A percentile compares a stretch with the other conserved stretches of the same genome.
These are phyloP conservation scores for Crucihimalaya himalaica DNA, from an alignment of 345 rosid genomes.

Conservation along the genomic window DNA sequence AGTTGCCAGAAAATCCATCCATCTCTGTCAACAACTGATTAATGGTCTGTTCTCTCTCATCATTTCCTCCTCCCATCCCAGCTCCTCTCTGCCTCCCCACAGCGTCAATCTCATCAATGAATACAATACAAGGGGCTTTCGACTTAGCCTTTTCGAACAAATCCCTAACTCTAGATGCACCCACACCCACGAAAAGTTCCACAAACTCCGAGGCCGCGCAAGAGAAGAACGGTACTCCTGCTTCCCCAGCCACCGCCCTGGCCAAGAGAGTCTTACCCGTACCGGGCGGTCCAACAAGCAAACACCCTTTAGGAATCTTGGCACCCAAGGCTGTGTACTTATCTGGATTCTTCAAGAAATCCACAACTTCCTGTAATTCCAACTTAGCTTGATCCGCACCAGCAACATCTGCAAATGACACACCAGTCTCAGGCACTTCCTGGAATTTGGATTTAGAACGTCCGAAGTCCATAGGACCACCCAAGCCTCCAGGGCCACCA, in stretches of 20 bases:
- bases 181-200: conserved; percentile 86
- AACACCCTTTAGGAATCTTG: conserved; percentile 82
- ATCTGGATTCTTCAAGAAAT: conserved; percentile 80
- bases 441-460: conserved; percentile 78
- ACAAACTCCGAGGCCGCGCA: conserved; percentile 85
- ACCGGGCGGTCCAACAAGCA: conserved; percentile 80
- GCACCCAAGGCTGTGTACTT: conserved; percentile 87
- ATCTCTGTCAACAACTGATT: conserved; percentile 86
- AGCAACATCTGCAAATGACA: conserved; percentile 73
- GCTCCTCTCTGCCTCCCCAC: conserved; percentile 97
- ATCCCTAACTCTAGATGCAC: conserved; percentile 88
- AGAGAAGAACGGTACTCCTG: conserved; percentile 81
- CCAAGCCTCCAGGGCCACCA: conserved; percentile 81
- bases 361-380: conserved; percentile 80
- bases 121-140: conserved; percentile 81
- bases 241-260: conserved; percentile 89
- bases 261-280: conserved; percentile 87
- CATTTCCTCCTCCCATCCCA: conserved; percentile 92
- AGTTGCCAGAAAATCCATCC: conserved; percentile 89
- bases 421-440: conserved; percentile 85
- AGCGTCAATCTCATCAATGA: conserved; percentile 91
- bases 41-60: conserved; percentile 91
- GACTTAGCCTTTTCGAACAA: conserved; percentile 83
- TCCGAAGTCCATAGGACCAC: conserved; percentile 88
- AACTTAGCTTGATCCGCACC: conserved; percentile 85